Conservation (phyloP, 495 filamentous ascomycete species). For the Letharia columbiana region DNA sequence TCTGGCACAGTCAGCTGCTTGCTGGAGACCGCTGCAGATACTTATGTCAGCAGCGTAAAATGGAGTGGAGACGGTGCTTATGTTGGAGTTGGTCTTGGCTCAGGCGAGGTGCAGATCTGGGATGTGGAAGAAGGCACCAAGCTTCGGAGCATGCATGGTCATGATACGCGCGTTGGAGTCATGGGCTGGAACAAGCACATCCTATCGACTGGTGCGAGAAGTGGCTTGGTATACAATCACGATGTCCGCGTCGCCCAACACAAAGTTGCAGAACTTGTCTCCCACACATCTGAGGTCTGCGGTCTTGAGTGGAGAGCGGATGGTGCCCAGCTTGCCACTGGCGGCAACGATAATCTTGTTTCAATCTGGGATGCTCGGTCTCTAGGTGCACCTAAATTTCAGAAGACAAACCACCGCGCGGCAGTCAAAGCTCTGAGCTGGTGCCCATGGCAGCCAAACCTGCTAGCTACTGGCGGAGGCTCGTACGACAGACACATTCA, state of each 20-base stretch:
- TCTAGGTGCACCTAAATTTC: constrained; percentile 87
- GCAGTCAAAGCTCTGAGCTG: constrained; percentile 96
- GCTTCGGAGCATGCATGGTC: constrained; percentile 95
- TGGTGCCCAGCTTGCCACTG: constrained; percentile 90
- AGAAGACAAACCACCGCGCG: constrained; percentile 98
- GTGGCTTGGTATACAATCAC: constrained; percentile 96
- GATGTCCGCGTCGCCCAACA: constrained; percentile 96
- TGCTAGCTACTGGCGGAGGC: constrained; percentile 92
- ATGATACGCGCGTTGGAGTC: constrained; percentile 91
- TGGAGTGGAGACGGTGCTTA: constrained; percentile 98
- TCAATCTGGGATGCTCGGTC: constrained; percentile 98
- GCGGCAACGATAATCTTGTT: constrained; percentile 96
- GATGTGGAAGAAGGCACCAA: constrained; percentile 92
- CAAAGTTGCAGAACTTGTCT: constrained; percentile 93
- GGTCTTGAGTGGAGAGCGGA: constrained; percentile 96
- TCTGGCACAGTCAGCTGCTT: constrained; percentile 79
- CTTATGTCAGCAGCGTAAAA: constrained; percentile 95
- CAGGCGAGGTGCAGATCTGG: constrained; percentile 98
- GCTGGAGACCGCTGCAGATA: constrained; percentile 76
- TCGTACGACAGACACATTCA: constrained; percentile 97
- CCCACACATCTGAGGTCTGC: constrained; percentile 95
- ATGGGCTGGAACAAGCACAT: constrained; percentile 99
- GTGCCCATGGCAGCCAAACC: constrained; percentile 98
- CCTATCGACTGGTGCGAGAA: constrained; percentile 87
- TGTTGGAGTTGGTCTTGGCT: constrained; percentile 87